These are phyloP conservation scores for Lumnitzera racemosa DNA, from an alignment of 345 rosid species.

Conservation along the genomic window DNA sequence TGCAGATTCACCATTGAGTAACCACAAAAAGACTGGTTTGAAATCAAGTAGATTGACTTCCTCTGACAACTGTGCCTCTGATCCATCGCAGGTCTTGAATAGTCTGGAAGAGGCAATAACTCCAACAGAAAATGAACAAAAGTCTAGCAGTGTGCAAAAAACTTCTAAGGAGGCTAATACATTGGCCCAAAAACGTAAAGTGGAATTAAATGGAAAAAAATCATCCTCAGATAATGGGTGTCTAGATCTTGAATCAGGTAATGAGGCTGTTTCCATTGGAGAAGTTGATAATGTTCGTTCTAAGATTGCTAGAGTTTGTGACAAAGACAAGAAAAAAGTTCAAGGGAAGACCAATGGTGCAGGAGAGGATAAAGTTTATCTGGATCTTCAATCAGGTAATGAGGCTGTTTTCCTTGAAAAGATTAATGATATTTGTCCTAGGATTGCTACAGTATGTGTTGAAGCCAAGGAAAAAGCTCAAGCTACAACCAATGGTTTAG, in stretches of 20 bases:
- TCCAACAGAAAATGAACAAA: too few species aligned
- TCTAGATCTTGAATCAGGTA: slow-evolving; percentile 12
- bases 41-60: slow-evolving; percentile 16
- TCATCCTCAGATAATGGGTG: slow-evolving; percentile 6
- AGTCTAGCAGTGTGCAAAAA: background rate
- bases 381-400: slow-evolving; percentile 12
- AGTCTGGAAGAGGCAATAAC: too few species aligned
- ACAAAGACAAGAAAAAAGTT: background rate
- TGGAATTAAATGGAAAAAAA: slow-evolving; percentile 14
- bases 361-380: slow-evolving; percentile 2
- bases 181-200: slow-evolving; percentile 14
- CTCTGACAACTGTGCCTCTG: slow-evolving; percentile 1
- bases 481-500: too few species aligned
- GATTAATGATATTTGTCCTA: slow-evolving; percentile 7
- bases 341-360: too few species aligned
- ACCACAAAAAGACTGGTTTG: slow-evolving; percentile 17
- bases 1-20: background rate
- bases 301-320: slow-evolving; percentile 18
- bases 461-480: too few species aligned
- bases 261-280: slow-evolving; percentile 12
- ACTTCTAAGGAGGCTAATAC: slow-evolving; percentile 13
- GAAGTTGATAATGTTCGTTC: slow-evolving; percentile 8
- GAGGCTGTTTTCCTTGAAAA: slow-evolving; percentile 12
- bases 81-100: too few species aligned
- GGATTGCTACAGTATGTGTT: slow-evolving; percentile 17